phyloP scores from a whole-genome alignment of 345 rosid genomes.

The Linum tenue region DNA sequence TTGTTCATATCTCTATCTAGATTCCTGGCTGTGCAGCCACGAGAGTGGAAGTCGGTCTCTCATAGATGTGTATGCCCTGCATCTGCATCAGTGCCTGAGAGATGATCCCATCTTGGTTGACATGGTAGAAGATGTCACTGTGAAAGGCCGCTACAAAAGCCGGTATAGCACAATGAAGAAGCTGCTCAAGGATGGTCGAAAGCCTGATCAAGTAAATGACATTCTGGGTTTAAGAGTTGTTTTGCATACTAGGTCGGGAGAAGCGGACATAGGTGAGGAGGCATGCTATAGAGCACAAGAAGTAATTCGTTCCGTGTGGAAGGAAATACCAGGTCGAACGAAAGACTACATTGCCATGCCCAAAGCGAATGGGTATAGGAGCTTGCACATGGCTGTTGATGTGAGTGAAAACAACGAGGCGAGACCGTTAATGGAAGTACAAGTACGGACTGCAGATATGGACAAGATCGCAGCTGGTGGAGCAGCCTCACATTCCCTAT shows the following conservation, averaged over 20 bases:
- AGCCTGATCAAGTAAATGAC: constrained; percentile 79
- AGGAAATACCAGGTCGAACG: constrained; percentile 66
- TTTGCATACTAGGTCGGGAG: constrained; percentile 40
- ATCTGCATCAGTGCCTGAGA: constrained; percentile 50
- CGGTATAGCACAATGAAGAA: constrained; percentile 93
- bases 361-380: constrained; percentile 73
- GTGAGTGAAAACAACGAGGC: constrained; percentile 47
- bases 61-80: constrained; percentile 53
- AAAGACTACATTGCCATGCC: constrained; percentile 84
- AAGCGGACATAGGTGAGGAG: constrained; percentile 38
- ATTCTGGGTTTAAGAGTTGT: constrained; percentile 75
- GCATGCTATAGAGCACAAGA: constrained; percentile 68
- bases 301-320: constrained; percentile 60
- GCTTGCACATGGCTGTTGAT: constrained; percentile 92
- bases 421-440: constrained; percentile 85
- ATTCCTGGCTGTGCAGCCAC: constrained; percentile 70
- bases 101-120: constrained; percentile 39
- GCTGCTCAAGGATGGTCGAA: constrained; percentile 74
- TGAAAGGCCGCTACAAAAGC: constrained; percentile 77
- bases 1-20: constrained; percentile 61
- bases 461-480: constrained; percentile 74
- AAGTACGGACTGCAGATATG: constrained; percentile 78
- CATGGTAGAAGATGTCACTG: constrained; percentile 51
- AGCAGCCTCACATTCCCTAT: constrained; percentile 79
- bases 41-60: constrained; percentile 52